Evolutionary conservation across 495 filamentous ascomycete species (phyloP).

Genomic region (Collariella sp.): DNA sequence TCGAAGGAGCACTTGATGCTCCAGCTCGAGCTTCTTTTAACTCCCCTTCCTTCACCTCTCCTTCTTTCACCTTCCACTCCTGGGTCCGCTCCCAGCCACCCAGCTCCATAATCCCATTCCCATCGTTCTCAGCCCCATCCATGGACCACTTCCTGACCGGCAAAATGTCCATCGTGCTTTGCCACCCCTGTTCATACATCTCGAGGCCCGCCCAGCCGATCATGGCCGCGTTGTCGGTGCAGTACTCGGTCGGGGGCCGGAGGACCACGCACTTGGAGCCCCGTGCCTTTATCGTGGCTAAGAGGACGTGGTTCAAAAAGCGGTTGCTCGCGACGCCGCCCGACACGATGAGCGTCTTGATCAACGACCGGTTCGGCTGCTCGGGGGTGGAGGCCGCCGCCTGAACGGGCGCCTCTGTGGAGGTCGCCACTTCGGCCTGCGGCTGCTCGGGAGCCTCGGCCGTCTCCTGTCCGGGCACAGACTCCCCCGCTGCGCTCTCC

Average conservation of each 20-base stretch:
- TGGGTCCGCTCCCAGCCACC: background rate
- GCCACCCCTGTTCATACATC: slow-evolving; percentile 78
- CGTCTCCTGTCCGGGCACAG: no score
- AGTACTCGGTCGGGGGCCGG: slow-evolving; percentile 65
- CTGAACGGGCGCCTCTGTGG: no score
- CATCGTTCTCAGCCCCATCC: slow-evolving; percentile 50
- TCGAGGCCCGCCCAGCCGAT: slow-evolving; percentile 90
- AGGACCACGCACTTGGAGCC: slow-evolving; percentile 54
- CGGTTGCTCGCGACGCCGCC: slow-evolving; percentile 83
- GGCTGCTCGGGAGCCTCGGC: no score
- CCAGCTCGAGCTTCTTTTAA: no score
- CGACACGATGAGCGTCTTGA: slow-evolving; percentile 66
- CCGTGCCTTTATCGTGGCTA: slow-evolving; percentile 50
- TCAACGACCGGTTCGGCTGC: no score
- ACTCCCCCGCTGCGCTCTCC: background rate
- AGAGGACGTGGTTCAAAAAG: slow-evolving; percentile 63
- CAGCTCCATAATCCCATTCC: slow-evolving; percentile 21
- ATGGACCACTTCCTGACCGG: slow-evolving; percentile 71
- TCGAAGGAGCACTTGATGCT: no score
- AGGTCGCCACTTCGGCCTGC: no score
- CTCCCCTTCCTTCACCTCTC: background rate
- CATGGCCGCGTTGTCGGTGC: slow-evolving; percentile 98
- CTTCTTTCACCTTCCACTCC: background rate
- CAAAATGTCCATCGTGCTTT: slow-evolving; percentile 48
- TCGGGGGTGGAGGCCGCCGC: background rate